Base-by-base conservation (phyloP, 2,329 filamentous ascomycete genomes). In the Cytospora leucostoma region DNA sequence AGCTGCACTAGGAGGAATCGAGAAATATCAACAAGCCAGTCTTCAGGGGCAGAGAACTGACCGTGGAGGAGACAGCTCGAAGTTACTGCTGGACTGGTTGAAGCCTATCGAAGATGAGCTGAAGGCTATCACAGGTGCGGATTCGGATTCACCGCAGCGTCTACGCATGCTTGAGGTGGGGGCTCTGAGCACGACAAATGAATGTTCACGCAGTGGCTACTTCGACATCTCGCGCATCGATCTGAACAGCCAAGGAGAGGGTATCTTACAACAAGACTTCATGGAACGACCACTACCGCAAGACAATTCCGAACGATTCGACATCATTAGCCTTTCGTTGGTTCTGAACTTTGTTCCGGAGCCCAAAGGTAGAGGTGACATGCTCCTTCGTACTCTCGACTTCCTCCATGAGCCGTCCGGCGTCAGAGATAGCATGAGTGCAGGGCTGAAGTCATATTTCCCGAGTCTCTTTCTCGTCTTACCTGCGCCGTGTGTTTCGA, bases 271-370 rank as follows among this genome's bases (percentile, higher is more conserved):
- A 74, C 92, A 97, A 73, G 92, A 99, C 74, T 98, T 99, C 72
- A 97, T 99, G 93, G 79, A 92, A 68, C 84, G 93, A 33, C 91
- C 93, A 0, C 75, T 94, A 3, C 94, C 94, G 0, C 73, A 72
- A 6, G 74, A 82, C 27, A 79, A 83, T 7, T 74, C 78, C 0
- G 87, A 93, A 49, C 80, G 80, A 27, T 98, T 98, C 73, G 92
- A 99, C 73, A 85, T 98, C 58, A 89, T 99, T 71, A 97, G 93
- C 56, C 80, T 99, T 32, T 97, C 93, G 10, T 79, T 99, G 59
- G 95, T 99, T 6, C 81, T 99, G 67, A 99, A 99, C 75, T 99
- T 93, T 72, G 93, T 98, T 3, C 91, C 94, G 0, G 88, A 93
- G 68, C 84, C 92, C 3, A 77, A 78, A 37, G 84, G 82, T 5